These are phyloP conservation scores for Candolleomyces aberdarensis DNA, from an alignment of 768 basidiomycete species.

Conservation along the genomic window DNA sequence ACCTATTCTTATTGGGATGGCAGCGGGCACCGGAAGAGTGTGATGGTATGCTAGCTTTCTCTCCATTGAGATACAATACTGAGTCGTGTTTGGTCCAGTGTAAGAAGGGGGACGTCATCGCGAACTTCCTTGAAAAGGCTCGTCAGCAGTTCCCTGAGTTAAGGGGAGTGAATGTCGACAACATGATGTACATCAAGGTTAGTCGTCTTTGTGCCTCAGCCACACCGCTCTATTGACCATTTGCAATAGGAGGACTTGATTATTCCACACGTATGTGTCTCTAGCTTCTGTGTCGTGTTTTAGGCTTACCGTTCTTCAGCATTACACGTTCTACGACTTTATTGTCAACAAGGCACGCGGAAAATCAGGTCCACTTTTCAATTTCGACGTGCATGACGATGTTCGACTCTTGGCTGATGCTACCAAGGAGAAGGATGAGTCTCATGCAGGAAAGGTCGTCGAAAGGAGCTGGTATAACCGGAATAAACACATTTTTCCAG, in stretches of 20 bases:
- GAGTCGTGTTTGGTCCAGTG: slow-evolving; percentile 50
- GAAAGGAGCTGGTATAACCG: slow-evolving; percentile 94
- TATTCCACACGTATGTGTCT: slow-evolving; percentile 79
- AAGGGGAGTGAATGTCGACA: slow-evolving; percentile 86
- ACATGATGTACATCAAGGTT: slow-evolving; percentile 98
- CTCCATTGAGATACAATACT: too few species aligned
- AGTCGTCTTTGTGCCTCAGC: slow-evolving; percentile 13
- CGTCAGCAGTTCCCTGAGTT: slow-evolving; percentile 91
- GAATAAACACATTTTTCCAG: slow-evolving; percentile 97
- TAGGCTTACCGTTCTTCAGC: slow-evolving; percentile 45
- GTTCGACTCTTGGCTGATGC: slow-evolving; percentile 93
- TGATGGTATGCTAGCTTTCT: slow-evolving; percentile 53
- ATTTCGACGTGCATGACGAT: slow-evolving; percentile 99
- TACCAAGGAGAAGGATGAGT: slow-evolving; percentile 96
- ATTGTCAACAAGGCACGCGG: slow-evolving; percentile 98
- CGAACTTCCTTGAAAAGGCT: slow-evolving; percentile 88
- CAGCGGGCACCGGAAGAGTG: slow-evolving; percentile 91
- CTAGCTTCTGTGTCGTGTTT: background rate
- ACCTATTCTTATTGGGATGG: slow-evolving; percentile 99
- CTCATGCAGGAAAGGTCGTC: slow-evolving; percentile 97
- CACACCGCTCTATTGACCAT: background rate
- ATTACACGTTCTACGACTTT: slow-evolving; percentile 98
- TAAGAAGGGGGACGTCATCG: slow-evolving; percentile 93
- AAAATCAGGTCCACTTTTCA: slow-evolving; percentile 97
- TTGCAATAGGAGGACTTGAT: slow-evolving; percentile 85